Evolutionary conservation across 2,329 filamentous ascomycete species (phyloP).

Genomic region (Tolypocladium ophioglossoides): DNA sequence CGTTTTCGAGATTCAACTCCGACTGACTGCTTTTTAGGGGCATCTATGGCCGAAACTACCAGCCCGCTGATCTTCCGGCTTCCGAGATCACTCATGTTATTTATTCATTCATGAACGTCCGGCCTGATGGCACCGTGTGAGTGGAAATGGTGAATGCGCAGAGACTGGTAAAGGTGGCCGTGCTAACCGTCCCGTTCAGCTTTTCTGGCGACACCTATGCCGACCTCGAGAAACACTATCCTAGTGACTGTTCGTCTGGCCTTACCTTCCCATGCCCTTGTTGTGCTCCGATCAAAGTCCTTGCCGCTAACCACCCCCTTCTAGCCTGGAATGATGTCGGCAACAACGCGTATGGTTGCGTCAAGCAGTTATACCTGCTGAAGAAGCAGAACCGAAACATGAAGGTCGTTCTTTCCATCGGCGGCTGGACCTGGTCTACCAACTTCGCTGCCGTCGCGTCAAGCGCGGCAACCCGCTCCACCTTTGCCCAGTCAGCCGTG

Average conservation of each 20-base stretch:
- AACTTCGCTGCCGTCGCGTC: constrained; percentile 62
- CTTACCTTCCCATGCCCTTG: not conserved
- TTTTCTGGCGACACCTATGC: constrained; percentile 59
- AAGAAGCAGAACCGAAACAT: constrained; percentile 71
- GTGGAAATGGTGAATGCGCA: constrained; percentile 11
- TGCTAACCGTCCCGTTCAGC: constrained; percentile 18
- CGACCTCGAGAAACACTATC: constrained; percentile 64
- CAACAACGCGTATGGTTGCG: constrained; percentile 68
- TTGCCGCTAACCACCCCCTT: not conserved
- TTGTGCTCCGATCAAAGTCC: not conserved
- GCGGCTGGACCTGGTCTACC: constrained; percentile 74
- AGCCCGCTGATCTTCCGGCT: constrained; percentile 59
- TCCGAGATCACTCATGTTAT: constrained; percentile 67
- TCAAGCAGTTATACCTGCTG: constrained; percentile 68
- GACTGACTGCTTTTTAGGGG: constrained; percentile 32
- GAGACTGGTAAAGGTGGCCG: not conserved
- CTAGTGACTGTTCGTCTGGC: constrained; percentile 44
- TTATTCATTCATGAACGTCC: constrained; percentile 72
- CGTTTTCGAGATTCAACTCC: not conserved
- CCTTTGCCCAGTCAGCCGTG: constrained; percentile 61
- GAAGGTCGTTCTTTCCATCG: constrained; percentile 71
- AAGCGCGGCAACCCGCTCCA: constrained; percentile 47
- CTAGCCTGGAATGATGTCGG: constrained; percentile 49
- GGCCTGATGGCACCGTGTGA: constrained; percentile 60
- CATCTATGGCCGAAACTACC: constrained; percentile 66